A percentile compares a stretch with the other conserved stretches of the same genome.
Conservation (phyloP, 1,284 basidiomycete genomes). For the Cryptococcus depauperatus region DNA sequence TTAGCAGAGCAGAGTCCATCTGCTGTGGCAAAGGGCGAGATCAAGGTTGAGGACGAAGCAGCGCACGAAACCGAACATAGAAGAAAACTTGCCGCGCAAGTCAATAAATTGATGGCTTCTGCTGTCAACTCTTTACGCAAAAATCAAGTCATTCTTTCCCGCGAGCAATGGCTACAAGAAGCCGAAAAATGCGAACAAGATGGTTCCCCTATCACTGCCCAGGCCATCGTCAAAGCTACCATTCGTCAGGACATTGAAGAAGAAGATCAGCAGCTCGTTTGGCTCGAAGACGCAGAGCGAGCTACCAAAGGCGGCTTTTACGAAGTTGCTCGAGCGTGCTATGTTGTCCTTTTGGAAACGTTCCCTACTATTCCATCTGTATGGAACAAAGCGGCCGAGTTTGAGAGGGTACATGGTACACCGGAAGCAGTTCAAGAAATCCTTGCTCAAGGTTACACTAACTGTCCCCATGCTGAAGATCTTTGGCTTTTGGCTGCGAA, state of each 20-base stretch:
- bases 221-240: slow-evolving; percentile 92
- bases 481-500: slow-evolving; percentile 97
- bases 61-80: slow-evolving; percentile 52
- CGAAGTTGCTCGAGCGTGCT: slow-evolving; percentile 74
- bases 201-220: slow-evolving; percentile 74
- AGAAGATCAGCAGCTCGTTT: slow-evolving; percentile 79
- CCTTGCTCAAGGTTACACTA: slow-evolving; percentile 70
- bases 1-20: slow-evolving; percentile 73
- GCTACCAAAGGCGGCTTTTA: slow-evolving; percentile 67
- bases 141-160: slow-evolving; percentile 77
- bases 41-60: slow-evolving; percentile 49
- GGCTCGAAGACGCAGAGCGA: slow-evolving; percentile 83
- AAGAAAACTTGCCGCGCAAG: slow-evolving; percentile 51
- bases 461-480: slow-evolving; percentile 88
- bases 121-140: slow-evolving; percentile 70
- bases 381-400: slow-evolving; percentile 83
- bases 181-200: slow-evolving; percentile 86
- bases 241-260: slow-evolving; percentile 92
- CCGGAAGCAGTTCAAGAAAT: slow-evolving; percentile 75
- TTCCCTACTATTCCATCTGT: slow-evolving; percentile 74
- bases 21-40: slow-evolving; percentile 26
- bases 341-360: slow-evolving; percentile 83
- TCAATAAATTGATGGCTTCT: slow-evolving; percentile 80
- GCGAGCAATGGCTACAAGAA: slow-evolving; percentile 94
- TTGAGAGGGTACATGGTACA: slow-evolving; percentile 83